Evolutionary conservation across 176 grass and related monocot species (phyloP).

Genomic region (Metroxylon sagu): DNA sequence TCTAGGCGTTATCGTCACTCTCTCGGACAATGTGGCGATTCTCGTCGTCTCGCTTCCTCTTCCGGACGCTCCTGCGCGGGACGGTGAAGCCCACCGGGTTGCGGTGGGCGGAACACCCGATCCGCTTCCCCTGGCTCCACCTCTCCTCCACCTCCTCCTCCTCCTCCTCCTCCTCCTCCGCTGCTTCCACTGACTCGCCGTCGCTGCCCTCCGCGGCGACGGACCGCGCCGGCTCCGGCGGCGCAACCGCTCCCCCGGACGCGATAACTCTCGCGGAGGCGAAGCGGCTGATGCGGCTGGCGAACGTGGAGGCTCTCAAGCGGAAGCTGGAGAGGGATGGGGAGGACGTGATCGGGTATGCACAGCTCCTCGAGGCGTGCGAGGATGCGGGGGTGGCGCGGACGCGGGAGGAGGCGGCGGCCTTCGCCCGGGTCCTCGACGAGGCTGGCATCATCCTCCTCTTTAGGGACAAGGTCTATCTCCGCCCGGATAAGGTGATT

Average conservation of each 20-base stretch:
- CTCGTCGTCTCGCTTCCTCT: conserved; percentile 1
- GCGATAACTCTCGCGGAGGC: conserved; percentile 65
- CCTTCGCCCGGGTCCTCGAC: conserved; percentile 73
- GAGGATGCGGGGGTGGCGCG: conserved; percentile 56
- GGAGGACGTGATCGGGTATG: conserved; percentile 65
- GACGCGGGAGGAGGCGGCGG: conserved; percentile 58
- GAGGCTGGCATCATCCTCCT: conserved; percentile 79
- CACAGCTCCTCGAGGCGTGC: conserved; percentile 68
- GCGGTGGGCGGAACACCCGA: conserved; percentile 3
- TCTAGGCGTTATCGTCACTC: too few species aligned
- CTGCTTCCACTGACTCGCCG: neutral
- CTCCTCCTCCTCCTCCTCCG: conserved; percentile 22
- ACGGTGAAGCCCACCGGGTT: conserved; percentile 15
- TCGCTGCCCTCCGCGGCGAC: neutral
- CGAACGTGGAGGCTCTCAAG: conserved; percentile 83
- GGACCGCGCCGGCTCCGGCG: neutral
- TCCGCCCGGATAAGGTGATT: conserved; percentile 83
- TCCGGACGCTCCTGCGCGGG: conserved; percentile 19
- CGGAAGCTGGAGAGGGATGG: conserved; percentile 47
- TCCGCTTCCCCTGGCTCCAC: neutral
- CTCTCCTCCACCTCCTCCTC: conserved; percentile 13
- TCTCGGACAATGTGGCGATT: conserved; percentile 1
- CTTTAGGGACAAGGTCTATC: conserved; percentile 90
- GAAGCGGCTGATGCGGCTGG: conserved; percentile 65
- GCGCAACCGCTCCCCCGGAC: conserved; percentile 2